Evolutionary conservation across 495 filamentous ascomycete genomes (phyloP), one percentile per base, ranked within the genome.

Genomic region (Tuber microsphaerosporum): DNA sequence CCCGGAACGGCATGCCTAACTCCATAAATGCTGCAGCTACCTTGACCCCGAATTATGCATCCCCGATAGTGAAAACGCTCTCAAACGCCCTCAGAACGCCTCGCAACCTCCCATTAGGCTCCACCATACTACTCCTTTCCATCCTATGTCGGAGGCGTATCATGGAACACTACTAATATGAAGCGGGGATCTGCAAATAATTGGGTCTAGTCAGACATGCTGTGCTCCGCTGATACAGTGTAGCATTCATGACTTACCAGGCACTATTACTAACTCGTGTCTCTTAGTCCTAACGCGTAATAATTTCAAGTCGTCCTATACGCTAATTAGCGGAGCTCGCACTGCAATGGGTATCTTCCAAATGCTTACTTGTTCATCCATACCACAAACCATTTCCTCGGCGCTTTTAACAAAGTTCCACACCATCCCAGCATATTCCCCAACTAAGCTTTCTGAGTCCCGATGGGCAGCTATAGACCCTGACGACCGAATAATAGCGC

Each of bases 231-330:
- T 34, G 20, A n/a, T 61, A 46, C 31, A 34, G n/a, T 10, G 2
- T 31, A 70, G 22, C 19, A 9, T 65, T 12, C 16, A 20, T 26
- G 22, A 37, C 16, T 71, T 73, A 82, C 81, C 88, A 80, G 89
- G 88, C 71, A 89, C 88, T 82, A 89, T 87, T 22, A 88, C 86
- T 82, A 89, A 80, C 76, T 89, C 88, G 69, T 88, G 84, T 41
- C 87, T 89, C 84, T 88, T 85, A 0, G 88, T 83, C 70, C 81
- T 81, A 51, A 83, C 71, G 44, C 81, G 70, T 65, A 83, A 72
- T 56, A 83, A 70, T 70, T 71, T 79, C 74, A 83, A 73, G 71
- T 79, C 81, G 68, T 83, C 81, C 75, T 79, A 37, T 8, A 34
- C 48, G 65, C 20, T 2, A 44, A 72, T 79, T 42, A 71, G 69